Base-by-base conservation (phyloP, 1,139 yeast species). In the Kodamaea ohmeri region DNA sequence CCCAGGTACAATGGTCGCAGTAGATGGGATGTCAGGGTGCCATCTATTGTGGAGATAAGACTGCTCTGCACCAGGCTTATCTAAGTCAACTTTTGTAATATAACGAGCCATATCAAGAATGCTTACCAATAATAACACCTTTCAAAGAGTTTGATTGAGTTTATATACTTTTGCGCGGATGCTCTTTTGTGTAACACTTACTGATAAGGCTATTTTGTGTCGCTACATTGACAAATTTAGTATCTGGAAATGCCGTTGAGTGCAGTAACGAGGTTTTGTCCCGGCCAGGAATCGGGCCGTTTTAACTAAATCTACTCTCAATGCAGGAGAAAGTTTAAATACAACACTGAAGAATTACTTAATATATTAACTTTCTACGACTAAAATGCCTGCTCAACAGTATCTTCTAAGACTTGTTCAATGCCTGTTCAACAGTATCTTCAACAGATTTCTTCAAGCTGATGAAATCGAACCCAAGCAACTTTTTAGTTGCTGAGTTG, bases 1-100 rank as follows among this genome's bases (percentile, higher is more conserved):
- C 6, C 69, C 69, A 18, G 60, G 74, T 33, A 55, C 45, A 36
- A 73, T 64, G 7, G 61, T 59, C 35, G 56, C 66, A 25, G 63
- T 50, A 36, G 53, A 52, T 18, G 78, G 78, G 25, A 72, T 56
- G 38, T 71, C 76, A 3, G 78, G 78, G 47, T 72, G 78, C 78
- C 78, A 72, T 48, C 78, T 58, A 47, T 72, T 72, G 55, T 73
- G 78, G 26, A 71, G 51, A 22, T 70, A 69, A 13, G 65, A 64
- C 49, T 73, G 78, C 32, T 60, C 65, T 45, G 61, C 61, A 4
- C 73, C 76, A 0, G 75, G 73, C 39, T 53, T 63, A 35, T 54
- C 52, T 25, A 72, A 57, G 46, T 68, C 73, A 28, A 70, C 65
- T 45, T 56, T 59, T 6, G 60, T 46, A 12, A 46, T 38, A 22